A percentile compares a stretch with the other conserved stretches of the same genome.
phyloP scores from a whole-genome alignment of 1,284 basidiomycete species.

The Gymnopus androsaceus region DNA sequence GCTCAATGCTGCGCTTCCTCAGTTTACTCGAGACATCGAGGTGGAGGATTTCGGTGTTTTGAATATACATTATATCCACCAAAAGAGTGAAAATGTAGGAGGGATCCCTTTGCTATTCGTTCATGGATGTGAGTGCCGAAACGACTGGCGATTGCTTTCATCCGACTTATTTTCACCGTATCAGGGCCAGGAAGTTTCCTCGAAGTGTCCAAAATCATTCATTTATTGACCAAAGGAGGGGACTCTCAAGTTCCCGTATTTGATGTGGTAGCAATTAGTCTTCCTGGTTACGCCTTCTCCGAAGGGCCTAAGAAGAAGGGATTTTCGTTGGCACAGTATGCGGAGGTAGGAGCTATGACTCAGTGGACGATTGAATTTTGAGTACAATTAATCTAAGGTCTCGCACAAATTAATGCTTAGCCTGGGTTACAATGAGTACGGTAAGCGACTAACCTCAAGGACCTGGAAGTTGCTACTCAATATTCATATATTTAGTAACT shows the following conservation, averaged over 20 bases:
- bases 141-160: conserved; percentile 28
- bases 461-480: conserved; percentile 1
- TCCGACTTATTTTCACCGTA: conserved; percentile 43
- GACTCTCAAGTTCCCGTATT: conserved; percentile 54
- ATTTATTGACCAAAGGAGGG: conserved; percentile 41
- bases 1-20: conserved; percentile 48
- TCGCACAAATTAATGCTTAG: conserved; percentile 53
- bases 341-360: too few relatives aligned
- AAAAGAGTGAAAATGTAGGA: conserved; percentile 28
- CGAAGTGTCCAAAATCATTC: conserved; percentile 55
- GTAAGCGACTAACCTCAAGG: too few relatives aligned
- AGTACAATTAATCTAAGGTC: too few relatives aligned
- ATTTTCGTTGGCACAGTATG: conserved; percentile 33
- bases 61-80: conserved; percentile 10
- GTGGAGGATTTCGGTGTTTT: conserved; percentile 42
- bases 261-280: conserved; percentile 54
- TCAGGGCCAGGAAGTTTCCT: conserved; percentile 65
- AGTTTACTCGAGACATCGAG: conserved; percentile 46
- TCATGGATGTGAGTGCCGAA: conserved; percentile 47
- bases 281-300: conserved; percentile 59
- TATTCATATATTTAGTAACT: conserved; percentile 34
- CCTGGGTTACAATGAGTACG: conserved; percentile 55
- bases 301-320: conserved; percentile 35
- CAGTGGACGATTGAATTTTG: too few relatives aligned
- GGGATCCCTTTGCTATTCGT: conserved; percentile 50